These are phyloP conservation scores for Mortierella alpina DNA, from an alignment of 192 early-diverging fungal species.

Conservation along the genomic window DNA sequence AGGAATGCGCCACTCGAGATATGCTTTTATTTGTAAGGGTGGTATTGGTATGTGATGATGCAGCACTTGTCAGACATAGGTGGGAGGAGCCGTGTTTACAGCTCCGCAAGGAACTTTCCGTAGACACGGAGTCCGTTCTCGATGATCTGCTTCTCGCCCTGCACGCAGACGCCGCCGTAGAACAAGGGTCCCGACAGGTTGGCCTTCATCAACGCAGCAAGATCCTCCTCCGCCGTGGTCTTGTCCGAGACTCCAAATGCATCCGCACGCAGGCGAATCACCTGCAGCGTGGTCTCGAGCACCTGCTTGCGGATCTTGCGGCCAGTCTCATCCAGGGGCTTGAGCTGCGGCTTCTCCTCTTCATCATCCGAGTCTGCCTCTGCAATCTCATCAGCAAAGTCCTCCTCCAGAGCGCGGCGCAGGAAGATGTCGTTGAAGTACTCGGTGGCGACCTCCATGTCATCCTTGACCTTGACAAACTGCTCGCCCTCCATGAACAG, in stretches of 20 bases:
- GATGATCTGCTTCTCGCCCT: constrained; percentile 52
- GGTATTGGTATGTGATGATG: no score
- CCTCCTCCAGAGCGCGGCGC: constrained; percentile 46
- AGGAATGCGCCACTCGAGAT: no score
- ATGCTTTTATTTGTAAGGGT: no score
- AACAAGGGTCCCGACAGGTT: constrained; percentile 27
- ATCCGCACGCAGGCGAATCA: constrained; percentile 49
- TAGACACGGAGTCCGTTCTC: constrained; percentile 37
- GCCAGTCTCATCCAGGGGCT: constrained; percentile 34
- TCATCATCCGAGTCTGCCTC: constrained; percentile 51
- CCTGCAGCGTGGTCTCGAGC: constrained; percentile 33
- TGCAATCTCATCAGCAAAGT: constrained; percentile 55
- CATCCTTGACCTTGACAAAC: constrained; percentile 60
- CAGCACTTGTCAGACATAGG: no score
- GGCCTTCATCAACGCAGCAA: constrained; percentile 40
- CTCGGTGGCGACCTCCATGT: constrained; percentile 53
- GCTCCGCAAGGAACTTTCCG: constrained; percentile 31
- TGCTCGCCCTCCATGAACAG: constrained; percentile 62
- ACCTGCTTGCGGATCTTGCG: constrained; percentile 46
- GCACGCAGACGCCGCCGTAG: constrained; percentile 46
- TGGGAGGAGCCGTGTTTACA: background rate
- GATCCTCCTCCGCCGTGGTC: constrained; percentile 47
- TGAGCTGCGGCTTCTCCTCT: constrained; percentile 34
- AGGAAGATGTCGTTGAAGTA: constrained; percentile 52
- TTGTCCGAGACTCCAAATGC: constrained; percentile 35